Evolutionary conservation across 768 basidiomycete species (phyloP).

Genomic region (Tricholoma hemisulphureum): DNA sequence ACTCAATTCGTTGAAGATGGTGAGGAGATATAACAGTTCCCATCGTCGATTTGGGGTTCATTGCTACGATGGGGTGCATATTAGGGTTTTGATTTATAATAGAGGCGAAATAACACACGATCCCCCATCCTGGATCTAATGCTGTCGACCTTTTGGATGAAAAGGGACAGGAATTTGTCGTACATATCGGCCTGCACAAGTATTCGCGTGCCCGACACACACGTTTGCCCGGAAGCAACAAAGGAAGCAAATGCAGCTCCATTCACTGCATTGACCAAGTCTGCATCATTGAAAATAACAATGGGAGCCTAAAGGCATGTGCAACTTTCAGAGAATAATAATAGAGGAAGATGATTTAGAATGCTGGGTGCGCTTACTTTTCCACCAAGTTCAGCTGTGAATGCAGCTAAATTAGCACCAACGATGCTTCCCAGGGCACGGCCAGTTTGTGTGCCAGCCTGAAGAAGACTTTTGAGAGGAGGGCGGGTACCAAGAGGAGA

Average conservation of each 20-base stretch:
- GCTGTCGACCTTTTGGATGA: slow-evolving; percentile 60
- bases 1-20: slow-evolving; percentile 65
- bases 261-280: slow-evolving; percentile 72
- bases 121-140: slow-evolving; percentile 74
- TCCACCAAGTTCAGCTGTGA: slow-evolving; percentile 84
- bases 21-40: slow-evolving; percentile 71
- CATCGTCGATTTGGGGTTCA: slow-evolving; percentile 71
- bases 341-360: neutral
- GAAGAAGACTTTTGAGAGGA: neutral
- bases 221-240: slow-evolving; percentile 86
- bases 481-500: neutral
- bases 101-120: slow-evolving; percentile 46
- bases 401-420: slow-evolving; percentile 69
- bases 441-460: slow-evolving; percentile 81
- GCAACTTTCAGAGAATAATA: neutral
- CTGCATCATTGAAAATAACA: slow-evolving; percentile 76
- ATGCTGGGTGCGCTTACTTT: slow-evolving; percentile 49
- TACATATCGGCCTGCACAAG: slow-evolving; percentile 71
- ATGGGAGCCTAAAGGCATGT: slow-evolving; percentile 61
- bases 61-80: slow-evolving; percentile 42
- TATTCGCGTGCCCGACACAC: slow-evolving; percentile 87
- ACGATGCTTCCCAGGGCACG: slow-evolving; percentile 71
- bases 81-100: neutral
- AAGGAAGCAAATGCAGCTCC: slow-evolving; percentile 83
- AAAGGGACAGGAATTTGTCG: slow-evolving; percentile 58